Conservation (phyloP, 225 moss, liverwort and hornwort species). For the Straminergon stramineum region DNA sequence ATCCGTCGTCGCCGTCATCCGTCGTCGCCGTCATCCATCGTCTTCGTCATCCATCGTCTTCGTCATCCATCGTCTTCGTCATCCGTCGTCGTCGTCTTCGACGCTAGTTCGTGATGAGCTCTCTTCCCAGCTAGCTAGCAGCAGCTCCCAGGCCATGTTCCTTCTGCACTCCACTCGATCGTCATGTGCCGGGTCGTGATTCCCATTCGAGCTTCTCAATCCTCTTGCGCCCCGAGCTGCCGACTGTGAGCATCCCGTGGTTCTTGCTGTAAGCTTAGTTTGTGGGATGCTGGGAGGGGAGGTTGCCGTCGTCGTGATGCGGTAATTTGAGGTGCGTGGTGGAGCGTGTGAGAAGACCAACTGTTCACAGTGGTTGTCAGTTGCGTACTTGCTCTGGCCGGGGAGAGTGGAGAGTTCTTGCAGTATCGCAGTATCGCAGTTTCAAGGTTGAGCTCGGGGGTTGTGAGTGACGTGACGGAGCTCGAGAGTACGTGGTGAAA, state of each 20-base stretch:
- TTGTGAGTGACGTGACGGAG: neutral
- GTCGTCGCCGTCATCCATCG: neutral
- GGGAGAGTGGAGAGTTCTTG: neutral
- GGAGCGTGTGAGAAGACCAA: neutral
- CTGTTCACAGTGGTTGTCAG: neutral
- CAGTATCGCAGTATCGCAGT: neutral
- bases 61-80: neutral
- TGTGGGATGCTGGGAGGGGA: no score
- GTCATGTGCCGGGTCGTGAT: constrained; percentile 10
- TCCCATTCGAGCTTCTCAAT: neutral
- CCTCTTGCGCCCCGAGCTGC: neutral
- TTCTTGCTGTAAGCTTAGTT: neutral
- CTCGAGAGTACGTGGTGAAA: neutral
- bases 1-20: neutral
- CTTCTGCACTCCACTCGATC: neutral
- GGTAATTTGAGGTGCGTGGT: neutral
- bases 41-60: neutral
- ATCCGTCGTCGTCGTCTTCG: neutral
- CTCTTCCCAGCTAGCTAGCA: neutral
- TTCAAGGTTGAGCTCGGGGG: neutral
- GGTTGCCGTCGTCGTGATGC: neutral
- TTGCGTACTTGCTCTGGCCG: neutral
- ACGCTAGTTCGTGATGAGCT: neutral
- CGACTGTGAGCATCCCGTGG: neutral
- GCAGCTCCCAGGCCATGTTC: neutral